These are phyloP conservation scores for Ceratocystis ficicola DNA, from an alignment of 2,329 filamentous ascomycete species.

Conservation along the genomic window DNA sequence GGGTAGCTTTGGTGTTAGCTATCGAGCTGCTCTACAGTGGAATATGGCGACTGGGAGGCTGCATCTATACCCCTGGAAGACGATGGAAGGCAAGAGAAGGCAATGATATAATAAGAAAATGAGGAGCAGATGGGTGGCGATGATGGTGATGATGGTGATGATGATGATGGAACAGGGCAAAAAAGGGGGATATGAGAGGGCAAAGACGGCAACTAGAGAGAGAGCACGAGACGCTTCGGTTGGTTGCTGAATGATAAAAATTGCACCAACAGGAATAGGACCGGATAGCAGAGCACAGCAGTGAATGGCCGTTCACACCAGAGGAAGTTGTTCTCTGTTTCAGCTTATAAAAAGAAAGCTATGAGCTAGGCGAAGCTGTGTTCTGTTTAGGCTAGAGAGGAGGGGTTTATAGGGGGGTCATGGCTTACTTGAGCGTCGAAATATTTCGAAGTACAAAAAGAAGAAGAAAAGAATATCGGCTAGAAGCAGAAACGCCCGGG, in stretches of 20 bases:
- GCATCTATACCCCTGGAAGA: constrained; percentile 4
- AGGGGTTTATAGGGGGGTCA: no score
- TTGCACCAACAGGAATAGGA: no score
- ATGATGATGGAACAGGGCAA: background rate
- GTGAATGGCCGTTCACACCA: no score
- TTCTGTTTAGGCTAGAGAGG: no score
- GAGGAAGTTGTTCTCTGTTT: background rate
- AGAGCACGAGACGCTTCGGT: background rate
- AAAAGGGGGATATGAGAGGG: background rate
- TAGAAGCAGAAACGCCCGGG: no score
- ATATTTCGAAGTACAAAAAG: no score
- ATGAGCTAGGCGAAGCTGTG: no score
- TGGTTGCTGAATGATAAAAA: background rate
- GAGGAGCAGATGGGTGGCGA: background rate
- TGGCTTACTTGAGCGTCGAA: no score
- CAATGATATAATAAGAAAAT: background rate
- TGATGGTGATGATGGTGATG: background rate
- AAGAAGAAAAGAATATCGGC: no score
- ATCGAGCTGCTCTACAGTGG: constrained; percentile 12
- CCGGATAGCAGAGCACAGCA: no score
- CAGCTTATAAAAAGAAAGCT: background rate
- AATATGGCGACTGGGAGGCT: background rate
- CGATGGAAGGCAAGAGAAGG: constrained; percentile 7
- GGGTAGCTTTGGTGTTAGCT: constrained; percentile 16
- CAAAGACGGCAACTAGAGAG: background rate